These are phyloP conservation scores for Eutrema salsugineum DNA, from an alignment of 441 rosid species.

Conservation along the genomic window DNA sequence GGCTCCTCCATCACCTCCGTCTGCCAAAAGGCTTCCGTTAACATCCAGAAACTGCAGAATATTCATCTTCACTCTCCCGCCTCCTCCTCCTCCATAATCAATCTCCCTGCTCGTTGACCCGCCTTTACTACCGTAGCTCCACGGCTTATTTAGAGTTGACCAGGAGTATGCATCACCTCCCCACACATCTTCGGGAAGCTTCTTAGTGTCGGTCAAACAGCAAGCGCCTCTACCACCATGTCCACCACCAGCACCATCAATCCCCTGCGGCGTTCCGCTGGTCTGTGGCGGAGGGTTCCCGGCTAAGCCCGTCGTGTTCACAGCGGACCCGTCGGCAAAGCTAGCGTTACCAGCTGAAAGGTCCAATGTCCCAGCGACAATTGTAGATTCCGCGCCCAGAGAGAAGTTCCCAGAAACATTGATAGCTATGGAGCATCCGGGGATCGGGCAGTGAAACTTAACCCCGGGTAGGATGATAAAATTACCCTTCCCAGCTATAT, in stretches of 20 bases:
- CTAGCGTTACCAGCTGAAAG: conserved; percentile 65
- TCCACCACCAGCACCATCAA: conserved; percentile 92
- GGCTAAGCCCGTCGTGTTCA: conserved; percentile 78
- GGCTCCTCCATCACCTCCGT: conserved; percentile 81
- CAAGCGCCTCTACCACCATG: conserved; percentile 96
- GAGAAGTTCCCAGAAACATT: conserved; percentile 78
- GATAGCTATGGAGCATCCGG: conserved; percentile 69
- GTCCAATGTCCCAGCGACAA: conserved; percentile 66
- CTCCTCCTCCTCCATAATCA: conserved; percentile 92
- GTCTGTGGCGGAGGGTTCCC: conserved; percentile 90
- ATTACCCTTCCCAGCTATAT: conserved; percentile 81
- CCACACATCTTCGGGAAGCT: conserved; percentile 94
- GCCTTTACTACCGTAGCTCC: conserved; percentile 85
- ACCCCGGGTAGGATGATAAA: conserved; percentile 74
- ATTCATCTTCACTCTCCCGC: conserved; percentile 65
- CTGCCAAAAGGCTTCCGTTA: conserved; percentile 75
- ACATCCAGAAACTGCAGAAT: conserved; percentile 48
- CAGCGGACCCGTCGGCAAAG: conserved; percentile 50
- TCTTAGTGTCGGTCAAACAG: conserved; percentile 63
- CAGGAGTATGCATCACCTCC: conserved; percentile 98
- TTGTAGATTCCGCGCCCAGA: conserved; percentile 57
- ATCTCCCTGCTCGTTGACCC: conserved; percentile 79
- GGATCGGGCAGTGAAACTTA: conserved; percentile 52
- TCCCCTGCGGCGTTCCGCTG: conserved; percentile 87
- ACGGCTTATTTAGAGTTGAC: conserved; percentile 69